These are phyloP conservation scores for Mycena amicta DNA, from an alignment of 768 basidiomycete genomes.

Conservation along the genomic window DNA sequence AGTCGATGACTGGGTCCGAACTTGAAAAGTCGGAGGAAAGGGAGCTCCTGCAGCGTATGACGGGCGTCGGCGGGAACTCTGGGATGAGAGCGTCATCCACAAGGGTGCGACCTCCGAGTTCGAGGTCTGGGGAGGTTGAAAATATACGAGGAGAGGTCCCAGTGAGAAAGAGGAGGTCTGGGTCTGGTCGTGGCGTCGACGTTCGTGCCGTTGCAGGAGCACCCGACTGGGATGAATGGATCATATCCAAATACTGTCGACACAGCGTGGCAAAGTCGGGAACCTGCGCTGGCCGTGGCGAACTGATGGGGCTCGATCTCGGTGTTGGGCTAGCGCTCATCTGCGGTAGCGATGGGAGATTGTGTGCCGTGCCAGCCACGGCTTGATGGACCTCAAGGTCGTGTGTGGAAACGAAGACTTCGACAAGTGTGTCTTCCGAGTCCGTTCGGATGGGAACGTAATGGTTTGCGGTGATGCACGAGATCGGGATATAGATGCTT, in stretches of 20 bases:
- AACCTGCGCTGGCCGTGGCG: not conserved
- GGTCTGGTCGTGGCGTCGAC: not conserved
- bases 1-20: not conserved
- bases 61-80: not conserved
- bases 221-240: too few species aligned
- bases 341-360: not conserved
- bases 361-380: not conserved
- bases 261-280: not conserved
- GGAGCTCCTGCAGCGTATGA: not conserved
- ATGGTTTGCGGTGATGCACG: constrained; percentile 11
- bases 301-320: not conserved
- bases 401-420: not conserved
- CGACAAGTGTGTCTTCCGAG: not conserved
- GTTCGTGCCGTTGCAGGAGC: too few species aligned
- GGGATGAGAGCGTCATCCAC: not conserved
- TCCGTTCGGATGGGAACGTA: not conserved
- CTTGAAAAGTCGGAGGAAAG: not conserved
- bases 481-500: constrained; percentile 4
- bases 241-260: not conserved
- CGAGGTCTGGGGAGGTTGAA: not conserved
- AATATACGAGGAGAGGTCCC: not conserved
- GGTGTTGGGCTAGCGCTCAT: not conserved
- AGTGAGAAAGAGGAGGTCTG: too few species aligned
- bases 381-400: constrained; percentile 2
- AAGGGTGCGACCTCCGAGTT: not conserved